phyloP scores from a whole-genome alignment of 139 green algal genomes.

The Nannochloris sp. region DNA sequence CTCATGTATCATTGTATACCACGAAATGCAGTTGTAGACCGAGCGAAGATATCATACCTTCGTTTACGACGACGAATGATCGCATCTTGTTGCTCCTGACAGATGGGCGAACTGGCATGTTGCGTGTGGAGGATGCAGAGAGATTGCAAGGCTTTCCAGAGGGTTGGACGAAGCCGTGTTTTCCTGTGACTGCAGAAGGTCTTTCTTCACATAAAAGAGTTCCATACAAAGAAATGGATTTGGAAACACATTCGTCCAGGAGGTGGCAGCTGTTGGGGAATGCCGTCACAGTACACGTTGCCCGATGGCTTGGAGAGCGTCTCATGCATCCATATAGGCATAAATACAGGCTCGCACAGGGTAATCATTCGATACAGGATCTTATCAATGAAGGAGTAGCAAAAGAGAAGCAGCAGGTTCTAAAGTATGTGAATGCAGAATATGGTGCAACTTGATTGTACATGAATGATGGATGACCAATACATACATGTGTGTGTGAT shows the following conservation, averaged over 20 bases:
- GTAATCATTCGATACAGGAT: constrained; percentile 8
- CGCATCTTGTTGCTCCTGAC: constrained; percentile 69
- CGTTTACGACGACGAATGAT: constrained; percentile 73
- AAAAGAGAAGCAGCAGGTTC: neutral
- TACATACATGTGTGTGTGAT: too few relatives aligned
- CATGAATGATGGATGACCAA: too few relatives aligned
- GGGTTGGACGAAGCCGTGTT: constrained; percentile 55
- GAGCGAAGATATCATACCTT: constrained; percentile 70
- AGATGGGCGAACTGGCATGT: constrained; percentile 44
- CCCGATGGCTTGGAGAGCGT: constrained; percentile 60
- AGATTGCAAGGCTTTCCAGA: constrained; percentile 66
- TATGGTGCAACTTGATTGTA: too few relatives aligned
- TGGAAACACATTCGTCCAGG: constrained; percentile 20
- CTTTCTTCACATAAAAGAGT: neutral
- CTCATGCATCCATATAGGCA: constrained; percentile 53
- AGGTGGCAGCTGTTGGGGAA: constrained; percentile 72
- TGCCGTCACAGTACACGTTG: constrained; percentile 72
- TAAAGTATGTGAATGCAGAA: too few relatives aligned
- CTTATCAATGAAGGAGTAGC: constrained; percentile 14
- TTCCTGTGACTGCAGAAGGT: constrained; percentile 34
- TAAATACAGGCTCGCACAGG: constrained; percentile 39
- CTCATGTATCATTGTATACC: constrained; percentile 23
- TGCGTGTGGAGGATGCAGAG: constrained; percentile 75
- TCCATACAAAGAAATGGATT: constrained; percentile 34
- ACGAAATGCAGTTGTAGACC: constrained; percentile 22